Conservation (phyloP, 2,329 filamentous ascomycete species). For the Cladosporium austrohemisphaericum region DNA sequence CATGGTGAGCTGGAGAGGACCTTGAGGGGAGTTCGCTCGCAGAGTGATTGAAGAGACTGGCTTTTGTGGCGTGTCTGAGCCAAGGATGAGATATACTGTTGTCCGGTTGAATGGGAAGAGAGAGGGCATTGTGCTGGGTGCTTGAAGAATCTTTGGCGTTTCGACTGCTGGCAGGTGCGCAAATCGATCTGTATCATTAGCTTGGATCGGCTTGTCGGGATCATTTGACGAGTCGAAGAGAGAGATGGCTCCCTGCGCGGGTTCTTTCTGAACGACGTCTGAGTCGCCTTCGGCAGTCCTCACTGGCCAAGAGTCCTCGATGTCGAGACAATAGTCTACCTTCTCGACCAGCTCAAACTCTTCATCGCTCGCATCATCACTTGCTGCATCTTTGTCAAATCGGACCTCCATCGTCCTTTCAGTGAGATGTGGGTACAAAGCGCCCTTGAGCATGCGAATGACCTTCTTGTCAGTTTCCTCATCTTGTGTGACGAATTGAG, state of each 20-base stretch:
- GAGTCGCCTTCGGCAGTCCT: no score
- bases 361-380: slow-evolving; percentile 38
- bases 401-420: slow-evolving; percentile 63
- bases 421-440: slow-evolving; percentile 61
- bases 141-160: slow-evolving; percentile 59
- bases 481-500: slow-evolving; percentile 57
- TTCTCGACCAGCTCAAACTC: slow-evolving; percentile 63
- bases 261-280: no score
- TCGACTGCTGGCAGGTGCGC: slow-evolving; percentile 52
- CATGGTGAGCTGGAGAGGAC: slow-evolving; percentile 61
- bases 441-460: slow-evolving; percentile 70
- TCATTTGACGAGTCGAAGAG: slow-evolving; percentile 55
- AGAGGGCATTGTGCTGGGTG: slow-evolving; percentile 59
- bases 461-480: slow-evolving; percentile 68
- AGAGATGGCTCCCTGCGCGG: slow-evolving; percentile 50
- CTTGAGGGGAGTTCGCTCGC: slow-evolving; percentile 53
- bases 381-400: slow-evolving; percentile 39
- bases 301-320: slow-evolving; percentile 29
- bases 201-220: slow-evolving; percentile 37
- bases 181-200: slow-evolving; percentile 36
- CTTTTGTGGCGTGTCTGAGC: slow-evolving; percentile 45
- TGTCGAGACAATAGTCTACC: slow-evolving; percentile 47
- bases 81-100: slow-evolving; percentile 62
- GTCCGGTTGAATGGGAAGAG: slow-evolving; percentile 66
- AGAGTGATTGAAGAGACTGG: slow-evolving; percentile 57